Evolutionary conservation across 768 basidiomycete genomes (phyloP).

Genomic region (Kwoniella dejecticola): DNA sequence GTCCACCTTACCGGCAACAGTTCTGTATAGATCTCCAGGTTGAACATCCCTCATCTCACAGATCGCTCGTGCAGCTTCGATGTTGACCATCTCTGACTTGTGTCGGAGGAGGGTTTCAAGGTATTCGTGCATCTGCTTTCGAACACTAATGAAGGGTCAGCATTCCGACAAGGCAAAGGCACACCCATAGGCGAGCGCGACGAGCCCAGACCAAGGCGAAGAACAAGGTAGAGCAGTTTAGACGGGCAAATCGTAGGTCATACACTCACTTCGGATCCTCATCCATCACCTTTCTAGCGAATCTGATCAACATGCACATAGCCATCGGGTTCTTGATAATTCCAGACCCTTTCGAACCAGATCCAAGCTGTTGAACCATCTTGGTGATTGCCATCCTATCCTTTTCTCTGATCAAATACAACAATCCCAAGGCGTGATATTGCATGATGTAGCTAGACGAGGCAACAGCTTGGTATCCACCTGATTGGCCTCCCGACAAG

Average conservation of each 20-base stretch:
- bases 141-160: no score
- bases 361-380: conserved; percentile 90
- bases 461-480: conserved; percentile 73
- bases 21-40: conserved; percentile 73
- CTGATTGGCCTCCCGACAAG: conserved; percentile 57
- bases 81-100: conserved; percentile 99
- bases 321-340: conserved; percentile 97
- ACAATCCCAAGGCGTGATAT: conserved; percentile 90
- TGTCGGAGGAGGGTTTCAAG: conserved; percentile 94
- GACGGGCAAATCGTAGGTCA: background rate
- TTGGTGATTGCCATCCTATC: conserved; percentile 99
- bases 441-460: conserved; percentile 92
- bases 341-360: conserved; percentile 64
- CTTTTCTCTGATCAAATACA: conserved; percentile 93
- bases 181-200: background rate
- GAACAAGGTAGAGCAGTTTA: background rate
- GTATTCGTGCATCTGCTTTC: conserved; percentile 88
- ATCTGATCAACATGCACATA: conserved; percentile 95
- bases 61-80: conserved; percentile 94
- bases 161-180: background rate
- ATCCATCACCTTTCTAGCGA: conserved; percentile 97
- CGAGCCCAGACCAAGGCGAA: background rate
- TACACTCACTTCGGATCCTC: conserved; percentile 90
- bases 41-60: conserved; percentile 91
- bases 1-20: conserved; percentile 74